Evolutionary conservation across 345 rosid genomes (phyloP).

Genomic region (Euphorbia tirucalli): DNA sequence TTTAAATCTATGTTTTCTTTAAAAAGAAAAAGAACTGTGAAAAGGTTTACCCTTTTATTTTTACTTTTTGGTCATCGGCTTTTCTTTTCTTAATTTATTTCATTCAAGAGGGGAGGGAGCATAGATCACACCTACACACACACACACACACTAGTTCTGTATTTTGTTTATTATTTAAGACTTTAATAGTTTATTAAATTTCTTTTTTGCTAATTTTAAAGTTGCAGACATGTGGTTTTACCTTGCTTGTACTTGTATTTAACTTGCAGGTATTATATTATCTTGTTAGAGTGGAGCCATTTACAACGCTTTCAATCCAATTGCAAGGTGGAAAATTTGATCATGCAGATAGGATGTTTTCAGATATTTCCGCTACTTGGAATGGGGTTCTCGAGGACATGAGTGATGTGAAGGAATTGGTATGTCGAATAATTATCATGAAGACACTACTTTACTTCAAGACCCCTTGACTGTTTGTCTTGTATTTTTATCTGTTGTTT

Average conservation of each 20-base stretch:
- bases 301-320: constrained; percentile 91
- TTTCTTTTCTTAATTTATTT: not conserved
- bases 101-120: too few species aligned
- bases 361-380: constrained; percentile 88
- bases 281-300: constrained; percentile 94
- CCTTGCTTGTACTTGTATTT: constrained; percentile 22
- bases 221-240: constrained; percentile 12
- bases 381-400: constrained; percentile 94
- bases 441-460: constrained; percentile 10
- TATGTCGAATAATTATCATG: constrained; percentile 28
- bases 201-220: too few species aligned
- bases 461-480: constrained; percentile 1
- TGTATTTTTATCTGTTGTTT: not conserved
- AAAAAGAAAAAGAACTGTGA: too few species aligned
- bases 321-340: constrained; percentile 99
- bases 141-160: too few species aligned
- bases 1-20: too few species aligned
- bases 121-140: too few species aligned
- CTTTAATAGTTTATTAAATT: too few species aligned
- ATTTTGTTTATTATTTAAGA: too few species aligned
- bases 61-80: not conserved
- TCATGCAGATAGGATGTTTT: constrained; percentile 98
- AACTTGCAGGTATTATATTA: constrained; percentile 80
- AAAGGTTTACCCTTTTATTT: too few species aligned
- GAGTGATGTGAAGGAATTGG: constrained; percentile 99